These are phyloP conservation scores for Colletotrichum zoysiae DNA, from an alignment of 2,329 filamentous ascomycete genomes.

Conservation along the genomic window DNA sequence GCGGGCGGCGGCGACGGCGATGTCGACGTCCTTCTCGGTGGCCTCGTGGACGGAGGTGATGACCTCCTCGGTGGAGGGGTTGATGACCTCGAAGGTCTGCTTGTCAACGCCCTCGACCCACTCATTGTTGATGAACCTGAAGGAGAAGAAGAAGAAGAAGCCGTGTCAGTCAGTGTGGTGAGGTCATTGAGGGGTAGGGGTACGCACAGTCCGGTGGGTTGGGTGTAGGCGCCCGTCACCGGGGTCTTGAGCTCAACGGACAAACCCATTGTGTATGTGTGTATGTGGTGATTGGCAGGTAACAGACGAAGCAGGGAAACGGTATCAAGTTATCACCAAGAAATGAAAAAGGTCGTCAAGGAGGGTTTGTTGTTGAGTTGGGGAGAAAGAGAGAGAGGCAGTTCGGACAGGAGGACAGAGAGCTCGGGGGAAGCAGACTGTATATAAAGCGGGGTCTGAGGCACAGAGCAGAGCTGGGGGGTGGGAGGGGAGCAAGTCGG, in stretches of 20 bases:
- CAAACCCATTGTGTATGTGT: conserved; percentile 56
- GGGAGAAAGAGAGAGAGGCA: neutral
- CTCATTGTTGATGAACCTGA: conserved; percentile 92
- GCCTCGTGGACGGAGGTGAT: conserved; percentile 87
- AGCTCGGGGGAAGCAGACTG: conserved; percentile 29
- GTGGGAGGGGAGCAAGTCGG: conserved; percentile 36
- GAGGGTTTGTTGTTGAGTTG: conserved; percentile 14
- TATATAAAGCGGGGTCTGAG: conserved; percentile 41
- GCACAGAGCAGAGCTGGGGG: conserved; percentile 25
- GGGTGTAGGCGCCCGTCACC: conserved; percentile 68
- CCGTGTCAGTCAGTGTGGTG: conserved; percentile 4
- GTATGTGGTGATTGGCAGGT: neutral
- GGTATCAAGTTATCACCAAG: conserved; percentile 37
- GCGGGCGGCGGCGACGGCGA: conserved; percentile 87
- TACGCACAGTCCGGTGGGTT: conserved; percentile 73
- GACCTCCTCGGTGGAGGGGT: conserved; percentile 86
- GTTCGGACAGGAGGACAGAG: neutral
- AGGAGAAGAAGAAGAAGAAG: too few species aligned
- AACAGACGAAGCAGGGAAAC: conserved; percentile 29
- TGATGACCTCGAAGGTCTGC: conserved; percentile 93
- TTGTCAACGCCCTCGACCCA: conserved; percentile 87
- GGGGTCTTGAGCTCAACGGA: conserved; percentile 77
- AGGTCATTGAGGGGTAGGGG: conserved; percentile 1
- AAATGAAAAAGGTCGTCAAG: neutral
- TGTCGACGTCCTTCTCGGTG: conserved; percentile 85